Conservation (phyloP, 768 basidiomycete genomes). For the Pleurotus sapidus region DNA sequence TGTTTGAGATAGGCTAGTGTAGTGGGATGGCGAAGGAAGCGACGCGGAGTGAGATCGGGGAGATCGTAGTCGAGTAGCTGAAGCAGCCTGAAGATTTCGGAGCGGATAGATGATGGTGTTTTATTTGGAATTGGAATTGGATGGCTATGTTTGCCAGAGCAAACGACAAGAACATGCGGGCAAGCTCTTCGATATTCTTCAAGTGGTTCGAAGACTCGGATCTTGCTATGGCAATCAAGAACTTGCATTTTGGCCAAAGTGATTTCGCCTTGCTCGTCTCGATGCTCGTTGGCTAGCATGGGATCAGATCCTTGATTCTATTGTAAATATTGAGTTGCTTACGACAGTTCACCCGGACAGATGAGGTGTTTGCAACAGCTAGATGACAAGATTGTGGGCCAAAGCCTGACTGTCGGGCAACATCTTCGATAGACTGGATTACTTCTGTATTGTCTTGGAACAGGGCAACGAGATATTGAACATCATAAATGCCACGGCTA, state of each 20-base stretch:
- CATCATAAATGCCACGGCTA: background rate
- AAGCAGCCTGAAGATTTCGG: conserved; percentile 12
- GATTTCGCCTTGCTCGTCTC: too few species aligned
- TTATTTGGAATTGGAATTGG: conserved; percentile 18
- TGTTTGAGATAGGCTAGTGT: conserved; percentile 11
- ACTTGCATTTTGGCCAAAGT: conserved; percentile 4
- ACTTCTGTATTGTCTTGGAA: background rate
- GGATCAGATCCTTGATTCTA: too few species aligned
- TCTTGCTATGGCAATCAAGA: conserved; percentile 9
- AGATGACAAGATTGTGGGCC: background rate
- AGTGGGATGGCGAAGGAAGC: conserved; percentile 19
- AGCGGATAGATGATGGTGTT: conserved; percentile 13
- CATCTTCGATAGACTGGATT: background rate
- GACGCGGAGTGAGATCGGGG: conserved; percentile 20
- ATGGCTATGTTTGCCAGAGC: conserved; percentile 14
- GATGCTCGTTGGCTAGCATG: too few species aligned
- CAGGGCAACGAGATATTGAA: background rate
- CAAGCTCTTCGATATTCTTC: conserved; percentile 8
- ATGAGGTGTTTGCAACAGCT: background rate
- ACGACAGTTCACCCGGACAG: background rate
- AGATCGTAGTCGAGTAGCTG: conserved; percentile 11
- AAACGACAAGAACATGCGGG: conserved; percentile 12
- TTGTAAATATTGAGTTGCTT: too few species aligned
- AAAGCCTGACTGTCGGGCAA: background rate
- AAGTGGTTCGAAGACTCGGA: conserved; percentile 13